Conservation (phyloP, 164 flowering plant species). For the Nymphaea colorata region DNA sequence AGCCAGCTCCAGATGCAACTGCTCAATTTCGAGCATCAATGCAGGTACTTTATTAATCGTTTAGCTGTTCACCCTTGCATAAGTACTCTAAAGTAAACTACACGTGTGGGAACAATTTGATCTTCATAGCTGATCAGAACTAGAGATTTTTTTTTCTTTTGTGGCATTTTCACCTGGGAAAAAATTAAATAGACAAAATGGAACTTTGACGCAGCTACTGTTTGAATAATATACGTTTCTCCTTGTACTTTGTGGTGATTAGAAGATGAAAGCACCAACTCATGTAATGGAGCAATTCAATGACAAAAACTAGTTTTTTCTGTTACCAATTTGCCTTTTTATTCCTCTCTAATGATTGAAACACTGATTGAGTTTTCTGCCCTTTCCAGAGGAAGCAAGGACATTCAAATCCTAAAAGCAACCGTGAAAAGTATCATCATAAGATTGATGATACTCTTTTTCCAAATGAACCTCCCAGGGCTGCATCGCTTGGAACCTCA, state of each 20-base stretch:
- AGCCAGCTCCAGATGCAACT: constrained; percentile 56
- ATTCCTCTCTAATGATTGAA: not conserved
- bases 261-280: no score
- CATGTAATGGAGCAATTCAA: no score
- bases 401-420: constrained; percentile 38
- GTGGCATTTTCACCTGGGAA: no score
- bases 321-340: no score
- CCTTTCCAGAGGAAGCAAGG: constrained; percentile 34
- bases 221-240: no score
- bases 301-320: no score
- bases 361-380: not conserved
- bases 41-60: constrained; percentile 19
- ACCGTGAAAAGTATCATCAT: constrained; percentile 36
- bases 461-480: constrained; percentile 35
- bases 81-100: not conserved
- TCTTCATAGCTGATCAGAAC: not conserved
- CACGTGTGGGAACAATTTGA: not conserved
- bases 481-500: constrained; percentile 9
- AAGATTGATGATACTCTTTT: constrained; percentile 39
- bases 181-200: no score
- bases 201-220: no score
- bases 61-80: not conserved
- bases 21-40: constrained; percentile 41
- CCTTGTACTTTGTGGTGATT: no score
- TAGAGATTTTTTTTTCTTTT: no score